These are phyloP conservation scores for Leucocoprinus sp. DNA, from an alignment of 768 basidiomycete species.

Conservation along the genomic window DNA sequence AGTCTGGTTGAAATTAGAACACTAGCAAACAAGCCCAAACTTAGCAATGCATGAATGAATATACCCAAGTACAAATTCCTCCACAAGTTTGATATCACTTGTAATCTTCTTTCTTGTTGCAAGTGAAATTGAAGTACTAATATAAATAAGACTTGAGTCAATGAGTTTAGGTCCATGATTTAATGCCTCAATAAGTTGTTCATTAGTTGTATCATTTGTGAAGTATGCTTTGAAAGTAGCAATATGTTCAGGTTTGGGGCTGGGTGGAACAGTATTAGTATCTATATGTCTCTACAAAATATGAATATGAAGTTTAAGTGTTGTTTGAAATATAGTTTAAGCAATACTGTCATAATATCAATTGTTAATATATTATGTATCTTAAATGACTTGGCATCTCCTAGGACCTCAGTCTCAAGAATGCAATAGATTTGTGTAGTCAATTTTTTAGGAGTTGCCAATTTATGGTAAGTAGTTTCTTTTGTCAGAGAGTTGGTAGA, in stretches of 20 bases:
- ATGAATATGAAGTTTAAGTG: conserved; percentile 11
- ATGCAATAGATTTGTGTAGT: neutral
- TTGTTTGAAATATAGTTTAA: neutral
- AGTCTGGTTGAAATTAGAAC: conserved; percentile 12
- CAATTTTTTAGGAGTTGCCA: neutral
- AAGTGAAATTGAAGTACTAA: conserved; percentile 8
- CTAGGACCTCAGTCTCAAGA: neutral
- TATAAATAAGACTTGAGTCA: conserved; percentile 1
- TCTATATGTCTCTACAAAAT: conserved; percentile 8
- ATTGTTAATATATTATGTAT: neutral
- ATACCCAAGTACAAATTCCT: conserved; percentile 12
- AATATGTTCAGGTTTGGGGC: conserved; percentile 1
- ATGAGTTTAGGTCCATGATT: conserved; percentile 5
- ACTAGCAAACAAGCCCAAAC: conserved; percentile 7
- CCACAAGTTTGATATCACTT: conserved; percentile 5
- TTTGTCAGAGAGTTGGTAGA: no score
- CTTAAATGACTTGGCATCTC: neutral
- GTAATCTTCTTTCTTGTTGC: conserved; percentile 1
- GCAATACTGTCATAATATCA: neutral
- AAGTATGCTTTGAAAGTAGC: conserved; percentile 4
- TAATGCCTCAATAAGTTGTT: neutral
- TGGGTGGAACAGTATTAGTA: conserved; percentile 6
- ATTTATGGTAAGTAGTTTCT: no score
- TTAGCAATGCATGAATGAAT: conserved; percentile 7
- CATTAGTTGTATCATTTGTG: neutral